phyloP scores from a whole-genome alignment of 257 asterid genomes.

The Avicennia marina region DNA sequence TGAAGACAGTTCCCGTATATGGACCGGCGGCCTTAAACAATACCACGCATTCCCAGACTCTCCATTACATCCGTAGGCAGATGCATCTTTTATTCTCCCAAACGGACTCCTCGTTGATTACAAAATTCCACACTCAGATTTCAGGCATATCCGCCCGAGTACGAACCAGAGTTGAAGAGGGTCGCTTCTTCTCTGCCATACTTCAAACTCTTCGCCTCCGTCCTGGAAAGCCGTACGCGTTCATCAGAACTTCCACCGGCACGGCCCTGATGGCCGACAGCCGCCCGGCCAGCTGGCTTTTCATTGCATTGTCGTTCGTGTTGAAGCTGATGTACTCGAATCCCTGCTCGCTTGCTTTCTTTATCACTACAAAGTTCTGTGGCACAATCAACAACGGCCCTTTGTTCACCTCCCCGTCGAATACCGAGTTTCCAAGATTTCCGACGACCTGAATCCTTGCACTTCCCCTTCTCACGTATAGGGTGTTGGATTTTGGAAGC shows the following conservation, averaged over 20 bases:
- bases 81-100: too few species aligned
- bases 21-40: too few species aligned
- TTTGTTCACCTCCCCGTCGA: conserved; percentile 38
- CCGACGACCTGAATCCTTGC: conserved; percentile 60
- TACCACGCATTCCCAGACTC: too few species aligned
- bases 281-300: conserved; percentile 44
- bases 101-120: too few species aligned
- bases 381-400: conserved; percentile 58
- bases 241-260: conserved; percentile 54
- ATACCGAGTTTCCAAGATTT: conserved; percentile 32
- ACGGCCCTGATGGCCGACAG: conserved; percentile 50
- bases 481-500: too few species aligned
- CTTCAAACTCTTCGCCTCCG: conserved; percentile 49
- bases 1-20: too few species aligned
- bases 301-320: conserved; percentile 58
- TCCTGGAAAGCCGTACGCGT: conserved; percentile 44
- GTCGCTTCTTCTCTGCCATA: conserved; percentile 43
- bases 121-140: too few species aligned
- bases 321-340: conserved; percentile 56
- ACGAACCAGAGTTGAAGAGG: conserved; percentile 38
- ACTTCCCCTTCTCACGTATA: conserved; percentile 46
- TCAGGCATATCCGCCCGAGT: too few species aligned
- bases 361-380: conserved; percentile 47
- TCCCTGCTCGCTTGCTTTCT: conserved; percentile 52
- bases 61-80: too few species aligned